phyloP scores from a whole-genome alignment of 129 eudicot species.

The Flaveria sonorensis region DNA sequence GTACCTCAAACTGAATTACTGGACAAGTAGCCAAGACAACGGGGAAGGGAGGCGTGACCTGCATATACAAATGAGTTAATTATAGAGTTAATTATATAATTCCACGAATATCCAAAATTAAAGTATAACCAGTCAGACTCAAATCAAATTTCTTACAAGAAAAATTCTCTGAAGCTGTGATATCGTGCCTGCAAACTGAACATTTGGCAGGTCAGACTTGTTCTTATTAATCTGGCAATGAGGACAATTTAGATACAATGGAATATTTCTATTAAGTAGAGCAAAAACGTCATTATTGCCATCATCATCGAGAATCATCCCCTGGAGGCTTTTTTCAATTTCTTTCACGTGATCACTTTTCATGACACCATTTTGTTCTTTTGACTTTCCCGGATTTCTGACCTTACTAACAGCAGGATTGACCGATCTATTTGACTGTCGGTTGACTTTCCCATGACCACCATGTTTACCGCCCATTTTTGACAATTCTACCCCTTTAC shows the following conservation, averaged over 20 bases:
- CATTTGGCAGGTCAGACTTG: conserved; percentile 57
- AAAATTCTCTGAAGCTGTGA: conserved; percentile 95
- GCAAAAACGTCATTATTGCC: conserved; percentile 52
- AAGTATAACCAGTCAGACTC: background rate
- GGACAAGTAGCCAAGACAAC: conserved; percentile 69
- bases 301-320: conserved; percentile 57
- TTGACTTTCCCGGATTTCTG: conserved; percentile 50
- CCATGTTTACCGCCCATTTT: conserved; percentile 55
- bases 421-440: conserved; percentile 50
- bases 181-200: conserved; percentile 65
- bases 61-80: conserved; percentile 16
- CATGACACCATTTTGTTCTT: conserved; percentile 28
- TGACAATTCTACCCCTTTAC: conserved; percentile 48
- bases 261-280: conserved; percentile 67
- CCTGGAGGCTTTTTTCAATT: conserved; percentile 46
- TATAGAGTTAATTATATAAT: background rate
- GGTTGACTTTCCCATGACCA: conserved; percentile 52
- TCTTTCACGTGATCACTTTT: conserved; percentile 42
- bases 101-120: background rate
- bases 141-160: conserved; percentile 52
- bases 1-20: conserved; percentile 83
- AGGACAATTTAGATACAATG: conserved; percentile 79
- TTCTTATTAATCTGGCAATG: conserved; percentile 61
- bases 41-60: conserved; percentile 95
- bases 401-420: conserved; percentile 35